phyloP scores from a whole-genome alignment of 2,329 filamentous ascomycete genomes.

The Capronia americana region DNA sequence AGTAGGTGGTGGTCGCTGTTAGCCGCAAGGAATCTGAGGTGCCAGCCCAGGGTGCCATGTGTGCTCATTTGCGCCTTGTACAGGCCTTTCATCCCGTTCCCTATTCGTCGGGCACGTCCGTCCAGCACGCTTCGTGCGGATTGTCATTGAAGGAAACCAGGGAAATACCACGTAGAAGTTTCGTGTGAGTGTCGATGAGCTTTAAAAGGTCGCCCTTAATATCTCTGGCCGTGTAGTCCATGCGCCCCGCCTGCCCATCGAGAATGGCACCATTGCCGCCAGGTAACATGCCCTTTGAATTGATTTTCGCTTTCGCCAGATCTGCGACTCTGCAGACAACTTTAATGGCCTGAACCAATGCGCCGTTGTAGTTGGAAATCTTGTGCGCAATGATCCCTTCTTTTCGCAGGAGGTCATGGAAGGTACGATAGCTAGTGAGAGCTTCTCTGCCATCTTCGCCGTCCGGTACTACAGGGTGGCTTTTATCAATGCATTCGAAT shows the following conservation, averaged over 20 bases:
- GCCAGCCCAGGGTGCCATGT: background rate
- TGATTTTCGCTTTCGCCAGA: background rate
- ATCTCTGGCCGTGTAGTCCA: background rate
- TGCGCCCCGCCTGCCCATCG: background rate
- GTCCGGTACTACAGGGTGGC: background rate
- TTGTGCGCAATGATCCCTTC: background rate
- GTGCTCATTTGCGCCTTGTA: background rate
- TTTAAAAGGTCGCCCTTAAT: background rate
- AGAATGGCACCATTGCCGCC: background rate
- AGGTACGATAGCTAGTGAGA: background rate
- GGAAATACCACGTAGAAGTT: background rate
- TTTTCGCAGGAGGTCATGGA: background rate
- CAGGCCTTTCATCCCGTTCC: background rate
- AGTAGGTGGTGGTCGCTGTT: background rate
- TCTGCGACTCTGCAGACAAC: background rate
- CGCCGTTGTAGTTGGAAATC: background rate
- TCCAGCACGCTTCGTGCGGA: background rate
- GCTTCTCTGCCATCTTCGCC: background rate
- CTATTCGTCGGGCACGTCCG: background rate
- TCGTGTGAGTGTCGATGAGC: background rate
- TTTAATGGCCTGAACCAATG: background rate
- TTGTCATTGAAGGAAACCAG: background rate
- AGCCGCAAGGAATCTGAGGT: background rate
- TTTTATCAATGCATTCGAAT: background rate
- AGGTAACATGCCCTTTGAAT: background rate